These are phyloP conservation scores for Aspergillus ostianus DNA, from an alignment of 495 filamentous ascomycete genomes.

Conservation along the genomic window DNA sequence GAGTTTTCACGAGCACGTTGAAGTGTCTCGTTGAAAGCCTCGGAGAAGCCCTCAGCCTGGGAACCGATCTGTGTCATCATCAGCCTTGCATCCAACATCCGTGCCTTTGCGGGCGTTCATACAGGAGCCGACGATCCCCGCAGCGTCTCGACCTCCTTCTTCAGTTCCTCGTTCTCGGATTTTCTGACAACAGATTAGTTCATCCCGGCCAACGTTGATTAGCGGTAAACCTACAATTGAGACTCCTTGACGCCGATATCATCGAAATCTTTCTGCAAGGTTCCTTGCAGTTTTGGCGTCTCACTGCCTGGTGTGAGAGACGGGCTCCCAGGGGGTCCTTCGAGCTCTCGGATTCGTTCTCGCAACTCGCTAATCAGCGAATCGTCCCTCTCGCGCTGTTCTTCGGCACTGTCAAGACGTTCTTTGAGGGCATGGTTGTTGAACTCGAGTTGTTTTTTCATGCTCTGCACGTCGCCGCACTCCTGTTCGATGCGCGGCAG, in stretches of 20 bases:
- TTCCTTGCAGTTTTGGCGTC: conserved; percentile 42
- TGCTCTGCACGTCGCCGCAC: conserved; percentile 55
- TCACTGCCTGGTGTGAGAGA: conserved; percentile 38
- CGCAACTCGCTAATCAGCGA: conserved; percentile 55
- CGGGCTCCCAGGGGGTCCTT: conserved; percentile 42
- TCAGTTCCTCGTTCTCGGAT: conserved; percentile 45
- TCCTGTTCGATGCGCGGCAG: conserved; percentile 61
- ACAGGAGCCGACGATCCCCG: conserved; percentile 31
- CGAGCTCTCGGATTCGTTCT: conserved; percentile 50
- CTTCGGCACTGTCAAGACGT: conserved; percentile 51
- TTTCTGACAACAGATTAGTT: conserved; percentile 27
- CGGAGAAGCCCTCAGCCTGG: conserved; percentile 37
- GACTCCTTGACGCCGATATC: conserved; percentile 43
- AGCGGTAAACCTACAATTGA: conserved; percentile 32
- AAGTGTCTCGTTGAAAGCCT: conserved; percentile 33
- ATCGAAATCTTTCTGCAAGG: conserved; percentile 48
- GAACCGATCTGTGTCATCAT: conserved; percentile 27
- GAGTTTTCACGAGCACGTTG: conserved; percentile 38
- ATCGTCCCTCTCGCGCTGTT: conserved; percentile 55
- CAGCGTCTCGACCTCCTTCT: conserved; percentile 39
- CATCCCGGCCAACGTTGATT: conserved; percentile 14
- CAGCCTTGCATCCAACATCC: neutral
- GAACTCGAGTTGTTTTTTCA: conserved; percentile 56
- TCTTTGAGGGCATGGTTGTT: conserved; percentile 57
- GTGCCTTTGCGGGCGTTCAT: conserved; percentile 4